Conservation (phyloP, 2,329 filamentous ascomycete genomes). For the Neonectria coccinea region DNA sequence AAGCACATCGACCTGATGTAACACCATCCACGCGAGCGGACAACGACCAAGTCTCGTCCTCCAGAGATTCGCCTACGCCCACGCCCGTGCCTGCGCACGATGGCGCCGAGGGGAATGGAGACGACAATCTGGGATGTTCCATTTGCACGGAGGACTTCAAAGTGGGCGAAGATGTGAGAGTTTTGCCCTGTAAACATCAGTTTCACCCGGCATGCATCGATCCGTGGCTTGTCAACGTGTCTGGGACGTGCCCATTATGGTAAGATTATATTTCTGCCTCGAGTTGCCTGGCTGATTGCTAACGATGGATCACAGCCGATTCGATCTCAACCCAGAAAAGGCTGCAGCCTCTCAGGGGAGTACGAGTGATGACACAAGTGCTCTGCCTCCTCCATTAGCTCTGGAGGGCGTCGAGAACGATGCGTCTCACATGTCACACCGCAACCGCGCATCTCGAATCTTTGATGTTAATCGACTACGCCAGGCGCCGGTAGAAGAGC, state of each 20-base stretch:
- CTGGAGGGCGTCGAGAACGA: constrained; percentile 54
- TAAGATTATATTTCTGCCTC: constrained; percentile 54
- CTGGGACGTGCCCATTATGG: constrained; percentile 77
- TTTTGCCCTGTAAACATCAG: constrained; percentile 75
- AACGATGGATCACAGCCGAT: constrained; percentile 57
- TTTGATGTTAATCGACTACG: constrained; percentile 69
- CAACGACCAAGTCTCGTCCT: constrained; percentile 29
- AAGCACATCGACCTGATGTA: constrained; percentile 33
- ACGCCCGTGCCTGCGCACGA: constrained; percentile 33
- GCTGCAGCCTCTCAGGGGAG: constrained; percentile 36
- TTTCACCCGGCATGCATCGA: constrained; percentile 77
- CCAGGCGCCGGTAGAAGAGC: constrained; percentile 70
- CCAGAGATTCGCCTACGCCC: constrained; percentile 29
- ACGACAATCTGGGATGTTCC: constrained; percentile 67
- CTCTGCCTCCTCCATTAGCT: constrained; percentile 56
- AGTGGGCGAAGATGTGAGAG: constrained; percentile 74
- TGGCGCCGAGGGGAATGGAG: constrained; percentile 39
- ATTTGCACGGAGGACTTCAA: constrained; percentile 78
- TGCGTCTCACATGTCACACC: constrained; percentile 49
- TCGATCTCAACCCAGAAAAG: constrained; percentile 63
- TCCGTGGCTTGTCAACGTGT: constrained; percentile 77
- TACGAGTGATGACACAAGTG: constrained; percentile 38
- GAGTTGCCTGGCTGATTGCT: constrained; percentile 25
- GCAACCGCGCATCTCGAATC: constrained; percentile 62
- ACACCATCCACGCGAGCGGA: constrained; percentile 23